Conservation (phyloP, 148 eudicot genomes). For the Tetragonia tetragonoides region DNA sequence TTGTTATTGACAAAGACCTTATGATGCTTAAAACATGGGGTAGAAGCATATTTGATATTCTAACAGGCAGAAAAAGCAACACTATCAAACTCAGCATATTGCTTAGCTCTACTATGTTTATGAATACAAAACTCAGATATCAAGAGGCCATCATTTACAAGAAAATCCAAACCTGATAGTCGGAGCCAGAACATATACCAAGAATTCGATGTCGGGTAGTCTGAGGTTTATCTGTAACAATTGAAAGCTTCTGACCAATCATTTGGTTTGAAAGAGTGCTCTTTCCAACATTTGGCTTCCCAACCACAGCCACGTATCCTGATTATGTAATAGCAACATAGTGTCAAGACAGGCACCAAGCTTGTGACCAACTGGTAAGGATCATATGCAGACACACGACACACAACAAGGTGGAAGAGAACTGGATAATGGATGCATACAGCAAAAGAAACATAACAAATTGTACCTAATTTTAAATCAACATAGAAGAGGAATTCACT, state of each 20-base stretch:
- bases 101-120: background rate
- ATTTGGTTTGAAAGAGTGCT: slow-evolving; percentile 96
- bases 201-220: slow-evolving; percentile 97
- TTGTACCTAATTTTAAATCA: background rate
- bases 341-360: slow-evolving; percentile 2
- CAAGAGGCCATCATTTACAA: slow-evolving; percentile 17
- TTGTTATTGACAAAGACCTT: background rate
- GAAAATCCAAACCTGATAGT: slow-evolving; percentile 79
- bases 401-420: background rate
- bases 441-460: background rate
- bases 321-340: slow-evolving; percentile 6
- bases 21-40: background rate
- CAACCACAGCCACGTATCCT: slow-evolving; percentile 97
- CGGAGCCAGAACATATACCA: slow-evolving; percentile 85
- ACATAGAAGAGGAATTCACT: background rate
- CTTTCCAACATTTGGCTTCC: slow-evolving; percentile 98
- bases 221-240: slow-evolving; percentile 96
- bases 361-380: background rate
- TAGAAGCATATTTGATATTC: too few species aligned
- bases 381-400: background rate
- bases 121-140: background rate
- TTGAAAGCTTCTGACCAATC: slow-evolving; percentile 95
- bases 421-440: background rate
- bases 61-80: too few species aligned
- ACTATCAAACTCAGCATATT: background rate